These are phyloP conservation scores for Lactifluus volemus DNA, from an alignment of 768 basidiomycete species.

Conservation along the genomic window DNA sequence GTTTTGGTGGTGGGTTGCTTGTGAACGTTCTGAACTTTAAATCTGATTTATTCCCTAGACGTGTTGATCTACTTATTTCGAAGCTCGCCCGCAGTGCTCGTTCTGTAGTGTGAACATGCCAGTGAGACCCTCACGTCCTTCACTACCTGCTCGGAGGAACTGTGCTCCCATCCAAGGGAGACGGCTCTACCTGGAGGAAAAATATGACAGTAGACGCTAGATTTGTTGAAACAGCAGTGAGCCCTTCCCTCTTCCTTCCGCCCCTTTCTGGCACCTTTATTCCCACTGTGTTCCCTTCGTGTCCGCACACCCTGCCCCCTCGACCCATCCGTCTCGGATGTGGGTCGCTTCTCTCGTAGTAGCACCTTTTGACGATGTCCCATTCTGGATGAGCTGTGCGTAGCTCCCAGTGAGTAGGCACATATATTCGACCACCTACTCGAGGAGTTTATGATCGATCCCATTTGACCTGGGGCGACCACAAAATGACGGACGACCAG, in stretches of 20 bases:
- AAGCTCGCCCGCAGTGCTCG: constrained; percentile 68
- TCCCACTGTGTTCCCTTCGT: constrained; percentile 48
- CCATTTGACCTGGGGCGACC: background rate
- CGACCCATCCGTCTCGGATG: constrained; percentile 56
- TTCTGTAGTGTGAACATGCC: constrained; percentile 64
- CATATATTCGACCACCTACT: constrained; percentile 76
- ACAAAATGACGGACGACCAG: background rate
- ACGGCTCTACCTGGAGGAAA: constrained; percentile 82
- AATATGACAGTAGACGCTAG: constrained; percentile 56
- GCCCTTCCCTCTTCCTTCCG: constrained; percentile 24
- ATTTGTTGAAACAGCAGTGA: constrained; percentile 66
- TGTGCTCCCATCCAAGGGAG: constrained; percentile 71
- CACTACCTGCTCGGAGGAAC: constrained; percentile 73
- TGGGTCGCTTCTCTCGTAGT: constrained; percentile 76
- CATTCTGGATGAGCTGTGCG: constrained; percentile 43
- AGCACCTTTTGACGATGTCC: constrained; percentile 50
- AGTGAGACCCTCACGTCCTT: constrained; percentile 59
- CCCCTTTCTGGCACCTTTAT: constrained; percentile 14
- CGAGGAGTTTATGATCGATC: constrained; percentile 29
- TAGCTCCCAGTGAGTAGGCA: constrained; percentile 62
- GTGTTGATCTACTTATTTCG: constrained; percentile 23
- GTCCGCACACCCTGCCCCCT: constrained; percentile 58
- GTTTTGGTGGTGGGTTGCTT: no score
- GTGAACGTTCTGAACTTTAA: background rate
- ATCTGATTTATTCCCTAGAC: background rate